Percentiles rank a stretch among this genome's conserved stretches.
These are phyloP conservation scores for Ajuga chamaepitys DNA, from an alignment of 257 asterid species.

Conservation along the genomic window DNA sequence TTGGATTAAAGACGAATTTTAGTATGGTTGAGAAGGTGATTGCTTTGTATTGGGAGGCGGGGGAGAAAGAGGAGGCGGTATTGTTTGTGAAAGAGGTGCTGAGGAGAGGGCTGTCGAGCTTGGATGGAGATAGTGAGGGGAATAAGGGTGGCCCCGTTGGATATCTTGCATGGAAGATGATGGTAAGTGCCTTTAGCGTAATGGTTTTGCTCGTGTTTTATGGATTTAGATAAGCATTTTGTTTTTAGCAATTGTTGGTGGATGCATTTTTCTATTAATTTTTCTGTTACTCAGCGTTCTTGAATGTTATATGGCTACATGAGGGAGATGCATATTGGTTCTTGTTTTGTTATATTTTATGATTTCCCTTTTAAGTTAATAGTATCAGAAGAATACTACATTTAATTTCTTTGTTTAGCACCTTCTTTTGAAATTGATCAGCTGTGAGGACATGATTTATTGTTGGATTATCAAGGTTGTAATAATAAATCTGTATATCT, in stretches of 20 bases:
- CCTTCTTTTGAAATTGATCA: neutral
- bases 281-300: neutral
- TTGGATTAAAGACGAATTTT: conserved; percentile 71
- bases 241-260: neutral
- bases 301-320: neutral
- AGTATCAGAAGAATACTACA: neutral
- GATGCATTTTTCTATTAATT: neutral
- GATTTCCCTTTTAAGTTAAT: neutral
- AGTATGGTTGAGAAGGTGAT: conserved; percentile 92
- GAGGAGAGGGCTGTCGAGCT: conserved; percentile 49
- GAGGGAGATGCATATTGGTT: neutral
- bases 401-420: neutral
- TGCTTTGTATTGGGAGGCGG: conserved; percentile 83
- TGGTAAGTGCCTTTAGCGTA: conserved; percentile 41
- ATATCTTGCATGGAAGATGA: conserved; percentile 97
- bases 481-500: neutral
- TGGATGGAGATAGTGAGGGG: conserved; percentile 40
- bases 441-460: neutral
- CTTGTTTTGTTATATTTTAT: neutral
- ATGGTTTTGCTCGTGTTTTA: neutral
- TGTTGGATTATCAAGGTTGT: neutral
- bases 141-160: conserved; percentile 85
- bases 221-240: neutral
- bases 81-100: conserved; percentile 76
- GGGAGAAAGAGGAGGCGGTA: conserved; percentile 50